Base-by-base conservation (phyloP, 306 rosid genomes). In the Trichosanthes truncata region DNA sequence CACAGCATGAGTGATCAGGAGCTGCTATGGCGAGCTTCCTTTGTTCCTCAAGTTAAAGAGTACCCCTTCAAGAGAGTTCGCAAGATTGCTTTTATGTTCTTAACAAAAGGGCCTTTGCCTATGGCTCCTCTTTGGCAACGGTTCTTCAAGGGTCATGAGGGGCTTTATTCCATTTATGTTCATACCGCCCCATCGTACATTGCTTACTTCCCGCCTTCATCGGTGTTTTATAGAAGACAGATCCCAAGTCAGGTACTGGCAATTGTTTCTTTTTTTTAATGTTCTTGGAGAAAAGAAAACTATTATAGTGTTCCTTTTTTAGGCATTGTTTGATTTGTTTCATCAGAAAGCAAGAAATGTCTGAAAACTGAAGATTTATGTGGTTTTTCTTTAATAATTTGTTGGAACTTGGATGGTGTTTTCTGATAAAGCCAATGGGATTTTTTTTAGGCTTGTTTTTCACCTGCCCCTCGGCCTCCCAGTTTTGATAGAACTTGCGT, bases 61-160 rank as follows among this genome's bases (percentile, higher is more conserved):
- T 90, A 91, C 81, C 99, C 99, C 9, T 90, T 88, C 65, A 78
- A 83, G 76, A 91, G 99, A 88, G 87, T 84, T 80, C 93, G 91
- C 25, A 96, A 91, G 89, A 93, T 96, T 79, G 99, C 99, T 43
- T 96, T 96, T 87, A 96, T 96, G 99, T 96, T 93, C 88, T 90
- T 96, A 89, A 90, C 97, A 2, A 96, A 93, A 80, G 99, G 99
- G 62, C 98, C 94, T 11, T 83, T 96, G 92, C 99, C 99, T 1
- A 81, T 96, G 91, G 93, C 90, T 13, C 98, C 92, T 59, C 93
- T 96, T 41, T 96, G 99, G 99, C 93, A 96, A 86, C 89, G 84
- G 76, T 96, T 96, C 81, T 91, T 93, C 74, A 78, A 83, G 51
- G 99, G 96, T 71, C 86, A 93, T 14, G 86, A 84, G 48, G 82